Evolutionary conservation across 208 protist genomes (phyloP), one percentile per base, ranked within the genome.

Genomic region (Acanthamoeba royreba): DNA sequence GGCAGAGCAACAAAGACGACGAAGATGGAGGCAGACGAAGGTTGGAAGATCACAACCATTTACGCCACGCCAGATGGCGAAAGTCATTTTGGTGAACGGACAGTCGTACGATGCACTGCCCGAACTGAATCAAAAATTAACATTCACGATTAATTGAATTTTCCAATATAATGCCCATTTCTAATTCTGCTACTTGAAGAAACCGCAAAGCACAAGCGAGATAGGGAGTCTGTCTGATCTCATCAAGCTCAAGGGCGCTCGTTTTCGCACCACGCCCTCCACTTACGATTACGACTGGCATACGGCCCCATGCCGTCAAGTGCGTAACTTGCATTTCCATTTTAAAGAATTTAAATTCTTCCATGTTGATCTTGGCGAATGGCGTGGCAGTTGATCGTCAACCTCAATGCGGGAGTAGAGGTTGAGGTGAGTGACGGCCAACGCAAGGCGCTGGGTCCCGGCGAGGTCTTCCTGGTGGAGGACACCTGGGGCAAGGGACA

Each of bases 281-380:
- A 85, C 74, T n/a, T 85, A 85, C 25, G 31, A 85, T 45, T 53
- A 85, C 43, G 74, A 85, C 25, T 85, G 74, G 74, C 74, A 85
- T 45, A 4, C 1, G 15, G 74, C 74, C 15, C 74, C 66, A 4
- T 79, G 66, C 17, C 3, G 38, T 22, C 74, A 85, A 45, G 74
- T 85, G n/a, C n/a, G n/a, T n/a, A n/a, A n/a, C n/a, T n/a, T n/a
- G n/a, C n/a, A n/a, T n/a, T n/a, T n/a, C n/a, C n/a, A n/a, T n/a
- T n/a, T n/a, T n/a, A n/a, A n/a, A n/a, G n/a, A n/a, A n/a, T n/a
- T n/a, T n/a, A n/a, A n/a, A n/a, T n/a, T n/a, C n/a, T n/a, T n/a
- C n/a, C n/a, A n/a, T n/a, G n/a, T 13, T n/a, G n/a, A n/a, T n/a
- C n/a, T n/a, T n/a, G n/a, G n/a, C n/a, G n/a, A n/a, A n/a, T n/a